phyloP scores from a whole-genome alignment of 208 protist species.

The Trypanosoma grayi region DNA sequence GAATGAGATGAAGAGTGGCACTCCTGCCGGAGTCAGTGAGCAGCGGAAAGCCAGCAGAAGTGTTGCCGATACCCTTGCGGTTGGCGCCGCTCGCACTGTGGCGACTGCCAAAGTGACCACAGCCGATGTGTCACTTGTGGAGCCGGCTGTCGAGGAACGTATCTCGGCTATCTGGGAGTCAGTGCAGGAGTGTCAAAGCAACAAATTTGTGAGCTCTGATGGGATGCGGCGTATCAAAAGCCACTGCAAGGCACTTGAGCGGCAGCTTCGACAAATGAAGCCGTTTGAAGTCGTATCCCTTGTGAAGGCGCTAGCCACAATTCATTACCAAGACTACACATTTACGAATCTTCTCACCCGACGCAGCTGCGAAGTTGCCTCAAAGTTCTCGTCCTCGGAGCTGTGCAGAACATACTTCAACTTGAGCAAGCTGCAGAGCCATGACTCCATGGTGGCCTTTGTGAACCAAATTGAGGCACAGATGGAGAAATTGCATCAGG shows the following conservation, averaged over 20 bases:
- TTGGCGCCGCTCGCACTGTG: not conserved
- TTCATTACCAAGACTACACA: constrained; percentile 73
- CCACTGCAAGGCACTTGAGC: constrained; percentile 48
- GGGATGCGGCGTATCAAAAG: constrained; percentile 28
- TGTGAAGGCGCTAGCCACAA: constrained; percentile 44
- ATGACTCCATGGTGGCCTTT: constrained; percentile 76
- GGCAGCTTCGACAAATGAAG: constrained; percentile 52
- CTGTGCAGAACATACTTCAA: constrained; percentile 72
- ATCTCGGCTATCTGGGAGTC: constrained; percentile 32
- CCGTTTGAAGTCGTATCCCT: constrained; percentile 41
- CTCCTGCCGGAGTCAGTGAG: not conserved
- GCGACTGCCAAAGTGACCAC: not conserved
- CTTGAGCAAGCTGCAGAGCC: constrained; percentile 63
- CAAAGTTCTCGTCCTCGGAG: constrained; percentile 38
- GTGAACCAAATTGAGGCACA: constrained; percentile 55
- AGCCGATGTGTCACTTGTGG: not conserved
- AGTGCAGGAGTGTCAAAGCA: constrained; percentile 26
- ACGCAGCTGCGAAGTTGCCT: constrained; percentile 71
- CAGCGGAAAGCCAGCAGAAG: not conserved
- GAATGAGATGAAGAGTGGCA: not conserved
- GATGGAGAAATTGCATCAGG: constrained; percentile 34
- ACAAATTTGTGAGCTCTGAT: constrained; percentile 27
- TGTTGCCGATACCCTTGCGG: not conserved
- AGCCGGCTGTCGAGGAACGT: constrained; percentile 24
- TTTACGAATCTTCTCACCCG: constrained; percentile 63